Base-by-base conservation (phyloP, 2,329 filamentous ascomycete species). In the Xylaria sp. region DNA sequence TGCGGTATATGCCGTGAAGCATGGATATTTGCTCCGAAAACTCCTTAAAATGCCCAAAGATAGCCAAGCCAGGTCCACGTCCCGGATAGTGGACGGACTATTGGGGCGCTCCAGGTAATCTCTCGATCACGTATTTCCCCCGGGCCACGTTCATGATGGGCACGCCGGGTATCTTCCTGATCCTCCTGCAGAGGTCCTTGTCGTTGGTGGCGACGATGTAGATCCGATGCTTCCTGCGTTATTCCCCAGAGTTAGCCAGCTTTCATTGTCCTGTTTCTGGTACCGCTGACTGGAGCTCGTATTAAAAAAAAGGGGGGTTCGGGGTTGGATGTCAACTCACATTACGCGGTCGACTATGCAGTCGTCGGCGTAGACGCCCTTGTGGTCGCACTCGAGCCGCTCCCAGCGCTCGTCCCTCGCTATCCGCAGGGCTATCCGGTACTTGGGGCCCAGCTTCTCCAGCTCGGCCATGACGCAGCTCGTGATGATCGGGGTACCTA, bases 51-150 rank as follows among this genome's bases (percentile, higher is more conserved):
- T 39, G 38, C 34, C 44, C 21, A 11, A 20, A 50, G 48, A 41
- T 19, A 19, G 38, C 41, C 40, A 47, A n/a, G n/a, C n/a, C n/a
- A n/a, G n/a, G n/a, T n/a, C n/a, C n/a, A n/a, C n/a, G n/a, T n/a
- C n/a, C n/a, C n/a, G n/a, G n/a, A n/a, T n/a, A n/a, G n/a, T n/a
- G n/a, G n/a, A n/a, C n/a, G n/a, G n/a, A 19, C 29, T 60, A 65
- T 43, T 92, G 87, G 29, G 90, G 90, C 37, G 90, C 91, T 72
- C 92, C 90, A 4, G 92, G 92, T 59, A 97, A 74, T 66, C 92
- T 85, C 79, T 97, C 94, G 67, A 99, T 94, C 44, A 93, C 88
- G 74, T 97, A 97, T 74, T 97, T 97, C 42, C 90, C 91, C 67
- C 90, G 84, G 5, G 89, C 90, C 22, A 94, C 91, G 67, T 87